Evolutionary conservation across 2,329 filamentous ascomycete genomes (phyloP).

Genomic region (Trichoderma gracile): DNA sequence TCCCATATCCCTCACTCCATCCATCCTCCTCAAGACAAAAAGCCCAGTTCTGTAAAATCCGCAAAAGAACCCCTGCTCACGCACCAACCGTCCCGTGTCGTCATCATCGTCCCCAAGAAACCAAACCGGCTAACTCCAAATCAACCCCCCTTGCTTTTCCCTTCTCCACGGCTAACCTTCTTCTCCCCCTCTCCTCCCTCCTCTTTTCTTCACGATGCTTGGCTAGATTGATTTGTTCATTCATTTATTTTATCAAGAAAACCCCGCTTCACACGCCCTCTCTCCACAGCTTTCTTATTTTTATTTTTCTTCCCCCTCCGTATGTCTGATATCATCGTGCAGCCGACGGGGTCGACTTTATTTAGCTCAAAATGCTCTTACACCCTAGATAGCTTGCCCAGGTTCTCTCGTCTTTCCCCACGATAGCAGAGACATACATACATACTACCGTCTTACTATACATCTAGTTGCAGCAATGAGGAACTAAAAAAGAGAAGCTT

Average conservation of each 20-base stretch:
- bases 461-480: too few species aligned
- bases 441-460: background rate
- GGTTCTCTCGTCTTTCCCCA: background rate
- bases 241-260: background rate
- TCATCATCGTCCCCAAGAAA: background rate
- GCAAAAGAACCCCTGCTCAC: background rate
- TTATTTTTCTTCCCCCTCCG: background rate
- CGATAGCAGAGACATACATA: background rate
- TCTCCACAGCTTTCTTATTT: too few species aligned
- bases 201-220: background rate
- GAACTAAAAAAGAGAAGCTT: too few species aligned
- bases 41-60: background rate
- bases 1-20: too few species aligned
- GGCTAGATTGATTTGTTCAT: too few species aligned
- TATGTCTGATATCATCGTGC: conserved; percentile 22
- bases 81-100: background rate
- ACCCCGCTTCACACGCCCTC: conserved; percentile 11
- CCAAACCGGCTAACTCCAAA: too few species aligned
- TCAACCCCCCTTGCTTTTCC: too few species aligned
- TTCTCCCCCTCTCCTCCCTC: background rate
- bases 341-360: conserved; percentile 10
- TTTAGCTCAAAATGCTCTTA: conserved; percentile 8
- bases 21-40: background rate
- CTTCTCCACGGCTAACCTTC: background rate
- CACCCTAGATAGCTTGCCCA: background rate